Conservation (phyloP, 345 rosid species). For the Eucalyptus pauciflora region DNA sequence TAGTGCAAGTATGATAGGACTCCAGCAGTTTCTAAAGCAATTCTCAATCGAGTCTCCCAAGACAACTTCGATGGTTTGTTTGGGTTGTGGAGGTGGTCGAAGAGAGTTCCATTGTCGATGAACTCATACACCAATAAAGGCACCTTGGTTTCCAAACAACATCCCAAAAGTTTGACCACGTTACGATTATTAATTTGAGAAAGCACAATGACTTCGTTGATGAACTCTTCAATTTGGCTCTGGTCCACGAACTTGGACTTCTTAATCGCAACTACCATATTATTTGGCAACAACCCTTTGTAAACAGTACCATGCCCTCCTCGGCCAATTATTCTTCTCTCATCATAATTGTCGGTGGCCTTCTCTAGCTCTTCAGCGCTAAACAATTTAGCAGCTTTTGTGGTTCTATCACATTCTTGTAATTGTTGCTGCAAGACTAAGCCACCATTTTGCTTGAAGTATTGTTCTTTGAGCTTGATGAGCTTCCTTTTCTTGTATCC, state of each 20-base stretch:
- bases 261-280: too few species aligned
- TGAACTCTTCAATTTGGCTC: too few species aligned
- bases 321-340: conserved; percentile 15
- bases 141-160: conserved; percentile 32
- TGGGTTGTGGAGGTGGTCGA: conserved; percentile 13
- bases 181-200: not conserved
- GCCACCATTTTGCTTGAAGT: conserved; percentile 15
- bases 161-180: conserved; percentile 32
- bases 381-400: conserved; percentile 13
- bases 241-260: too few species aligned
- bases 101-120: conserved; percentile 22
- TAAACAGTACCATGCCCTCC: conserved; percentile 16
- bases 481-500: too few species aligned
- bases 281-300: too few species aligned
- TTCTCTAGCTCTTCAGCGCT: conserved; percentile 16
- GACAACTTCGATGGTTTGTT: not conserved
- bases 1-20: conserved; percentile 22
- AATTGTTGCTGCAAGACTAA: conserved; percentile 13
- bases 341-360: conserved; percentile 21
- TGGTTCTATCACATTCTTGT: not conserved
- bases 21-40: conserved; percentile 14
- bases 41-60: conserved; percentile 17
- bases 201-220: too few species aligned
- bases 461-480: too few species aligned
- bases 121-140: conserved; percentile 31